Base-by-base conservation (phyloP, 2,329 filamentous ascomycete species). In the Colletotrichum euphorbiae region DNA sequence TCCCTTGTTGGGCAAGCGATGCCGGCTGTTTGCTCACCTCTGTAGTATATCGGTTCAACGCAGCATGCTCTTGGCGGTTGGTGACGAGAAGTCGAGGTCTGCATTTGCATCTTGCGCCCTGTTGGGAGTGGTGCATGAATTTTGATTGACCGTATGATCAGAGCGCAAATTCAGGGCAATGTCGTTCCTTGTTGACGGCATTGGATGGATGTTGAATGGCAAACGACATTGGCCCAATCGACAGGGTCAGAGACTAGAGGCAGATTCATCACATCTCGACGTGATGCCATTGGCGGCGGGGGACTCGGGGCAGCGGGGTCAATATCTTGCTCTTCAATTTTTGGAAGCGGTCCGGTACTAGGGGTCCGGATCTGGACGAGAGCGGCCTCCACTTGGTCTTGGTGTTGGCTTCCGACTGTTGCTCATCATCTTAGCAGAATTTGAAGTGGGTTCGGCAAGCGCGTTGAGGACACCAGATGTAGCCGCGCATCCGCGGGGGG, bases 221-320 rank as follows among this genome's bases (percentile, higher is more conserved):
- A 24, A 54, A 54, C 28, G 12, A 15, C 33, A 40, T 15, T 33
- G 31, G 17, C 15, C 11, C 2, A 2, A 40, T 19, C n/a, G 17
- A 40, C 36, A 36, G 55, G 46, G 24, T 17, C 62, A 65, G 62
- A 40, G 46, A 60, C 19, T 13, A 9, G 7, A 21, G 11, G 62
- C 31, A 61, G 31, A 51, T 57, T 55, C 52, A 57, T 67, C 64
- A 67, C 64, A 58, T 54, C 52, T 54, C 43, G 38, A 21, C 13
- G 21, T 24, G 56, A 63, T 61, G 24, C 4, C 12, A 67, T 64
- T 67, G 64, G 64, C 60, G 60, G 60, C 38, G 55, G 64, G 60
- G 19, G 40, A 15, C 40, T 51, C 52, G 64, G 45, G 64, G 60
- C 64, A 48, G 52, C 52, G 45, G 64, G 52, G 38, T 58, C 61